A percentile compares a stretch with the other conserved stretches of the same genome.
Evolutionary conservation across 2,329 filamentous ascomycete species (phyloP).

Genomic region (Fusarium newnesense): DNA sequence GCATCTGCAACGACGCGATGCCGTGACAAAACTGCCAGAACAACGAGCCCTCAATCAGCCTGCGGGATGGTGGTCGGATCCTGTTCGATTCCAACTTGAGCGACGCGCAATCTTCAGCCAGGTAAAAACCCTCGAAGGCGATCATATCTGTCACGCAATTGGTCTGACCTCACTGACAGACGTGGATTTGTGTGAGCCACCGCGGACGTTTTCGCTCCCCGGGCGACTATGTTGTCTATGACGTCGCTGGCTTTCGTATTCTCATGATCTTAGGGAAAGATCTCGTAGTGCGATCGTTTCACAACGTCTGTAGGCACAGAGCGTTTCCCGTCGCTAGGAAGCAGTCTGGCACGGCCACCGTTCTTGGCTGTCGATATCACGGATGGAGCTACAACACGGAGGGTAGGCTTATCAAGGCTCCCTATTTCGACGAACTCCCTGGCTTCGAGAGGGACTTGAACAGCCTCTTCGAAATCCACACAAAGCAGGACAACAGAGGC

Average conservation of each 20-base stretch:
- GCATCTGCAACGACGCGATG: background rate
- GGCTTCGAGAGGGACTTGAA: background rate
- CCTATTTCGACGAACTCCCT: background rate
- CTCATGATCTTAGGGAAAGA: constrained; percentile 4
- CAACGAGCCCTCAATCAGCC: background rate
- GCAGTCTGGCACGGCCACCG: background rate
- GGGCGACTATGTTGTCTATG: background rate
- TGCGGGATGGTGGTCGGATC: background rate
- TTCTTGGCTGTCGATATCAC: constrained; percentile 3
- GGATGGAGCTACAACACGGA: constrained; percentile 5
- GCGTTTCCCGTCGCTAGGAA: background rate
- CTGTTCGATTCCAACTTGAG: background rate
- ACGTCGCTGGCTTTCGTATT: background rate
- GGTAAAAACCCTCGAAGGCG: background rate
- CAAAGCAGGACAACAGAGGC: background rate
- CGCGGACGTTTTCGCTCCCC: background rate
- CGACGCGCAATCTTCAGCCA: constrained; percentile 1
- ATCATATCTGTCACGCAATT: too few relatives aligned
- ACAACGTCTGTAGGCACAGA: constrained; percentile 4
- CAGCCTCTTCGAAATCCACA: background rate
- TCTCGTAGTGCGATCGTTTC: background rate
- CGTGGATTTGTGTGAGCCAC: background rate
- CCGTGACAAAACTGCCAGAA: background rate
- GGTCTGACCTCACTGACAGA: background rate
- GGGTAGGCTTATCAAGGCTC: background rate